Base-by-base conservation (phyloP, 352 stramenopile genomes). In the Pythium grandisporangium region DNA sequence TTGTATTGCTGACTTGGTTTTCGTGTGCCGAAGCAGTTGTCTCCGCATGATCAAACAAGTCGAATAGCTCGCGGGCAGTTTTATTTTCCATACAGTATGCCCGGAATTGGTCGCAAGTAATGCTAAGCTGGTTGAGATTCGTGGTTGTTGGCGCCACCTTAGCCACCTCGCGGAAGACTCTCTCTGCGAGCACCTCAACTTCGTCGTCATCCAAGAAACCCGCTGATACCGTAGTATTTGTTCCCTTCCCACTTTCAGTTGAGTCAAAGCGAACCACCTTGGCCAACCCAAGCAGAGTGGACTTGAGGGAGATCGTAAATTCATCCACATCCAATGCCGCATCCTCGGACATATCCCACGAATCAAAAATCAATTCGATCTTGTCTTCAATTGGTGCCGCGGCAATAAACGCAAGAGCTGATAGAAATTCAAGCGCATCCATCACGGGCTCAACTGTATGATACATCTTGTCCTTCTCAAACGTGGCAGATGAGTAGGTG, bases 251-350 rank as follows among this genome's bases (percentile, higher is more conserved):
- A n/a, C n/a, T n/a, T n/a, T n/a, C n/a, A n/a, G n/a, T n/a, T n/a
- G n/a, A n/a, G n/a, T n/a, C n/a, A n/a, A n/a, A n/a, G 33, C 61
- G 61, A n/a, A 93, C 37, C 22, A 90, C 76, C 38, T 89, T 86
- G 7, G 54, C 39, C 20, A 93, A 55, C 6, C 79, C 79, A 7
- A 64, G 53, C 24, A 93, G 51, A 13, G 79, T 90, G 30, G 79
- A 93, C 57, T 93, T 93, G 25, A 93, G 60, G 16, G 79, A 90
- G 43, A 93, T 89, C n/a, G 72, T 88, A 43, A 89, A 78, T 48
- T 93, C 77, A 25, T 89, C 79, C 25, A 93, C 47, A 41, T 90
- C 72, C 43, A 93, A 48, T 38, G 62, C 67, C 24, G 70, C 73
- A 24, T 90, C 77, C 42, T 89, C 74, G 0, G 77, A 93, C 74